phyloP scores from a whole-genome alignment of 177 flowering plant genomes.

The Vitis hybrid region DNA sequence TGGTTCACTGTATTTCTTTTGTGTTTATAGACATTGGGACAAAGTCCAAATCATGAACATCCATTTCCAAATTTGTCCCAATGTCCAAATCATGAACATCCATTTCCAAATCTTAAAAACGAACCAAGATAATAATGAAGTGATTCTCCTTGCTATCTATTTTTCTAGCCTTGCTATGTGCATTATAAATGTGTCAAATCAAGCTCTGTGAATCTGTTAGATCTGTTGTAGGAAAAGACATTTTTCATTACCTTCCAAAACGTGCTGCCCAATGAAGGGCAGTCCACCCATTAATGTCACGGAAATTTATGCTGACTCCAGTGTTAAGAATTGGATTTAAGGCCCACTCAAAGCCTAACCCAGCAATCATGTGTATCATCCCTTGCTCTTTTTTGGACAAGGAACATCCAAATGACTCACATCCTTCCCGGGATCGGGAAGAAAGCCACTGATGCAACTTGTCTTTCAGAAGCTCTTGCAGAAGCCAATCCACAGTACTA shows the following conservation, averaged over 20 bases:
- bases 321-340: slow-evolving; percentile 58
- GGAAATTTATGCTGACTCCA: slow-evolving; percentile 83
- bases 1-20: too few species aligned
- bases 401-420: slow-evolving; percentile 32
- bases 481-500: slow-evolving; percentile 60
- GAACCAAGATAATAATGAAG: too few species aligned
- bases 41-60: too few species aligned
- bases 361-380: slow-evolving; percentile 86
- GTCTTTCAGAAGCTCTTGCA: slow-evolving; percentile 76
- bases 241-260: slow-evolving; percentile 75
- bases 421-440: slow-evolving; percentile 26
- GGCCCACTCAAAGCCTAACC: slow-evolving; percentile 97
- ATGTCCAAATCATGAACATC: too few species aligned
- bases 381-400: slow-evolving; percentile 94
- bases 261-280: slow-evolving; percentile 99
- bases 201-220: neutral
- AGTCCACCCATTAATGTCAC: slow-evolving; percentile 93
- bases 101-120: too few species aligned
- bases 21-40: too few species aligned
- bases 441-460: slow-evolving; percentile 76
- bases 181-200: neutral
- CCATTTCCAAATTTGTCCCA: too few species aligned
- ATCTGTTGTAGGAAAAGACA: neutral
- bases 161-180: too few species aligned
- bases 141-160: too few species aligned